Evolutionary conservation across 352 stramenopile genomes (phyloP), one percentile per base, ranked within the genome.

Genomic region (Phytopythium chamaehyphon): DNA sequence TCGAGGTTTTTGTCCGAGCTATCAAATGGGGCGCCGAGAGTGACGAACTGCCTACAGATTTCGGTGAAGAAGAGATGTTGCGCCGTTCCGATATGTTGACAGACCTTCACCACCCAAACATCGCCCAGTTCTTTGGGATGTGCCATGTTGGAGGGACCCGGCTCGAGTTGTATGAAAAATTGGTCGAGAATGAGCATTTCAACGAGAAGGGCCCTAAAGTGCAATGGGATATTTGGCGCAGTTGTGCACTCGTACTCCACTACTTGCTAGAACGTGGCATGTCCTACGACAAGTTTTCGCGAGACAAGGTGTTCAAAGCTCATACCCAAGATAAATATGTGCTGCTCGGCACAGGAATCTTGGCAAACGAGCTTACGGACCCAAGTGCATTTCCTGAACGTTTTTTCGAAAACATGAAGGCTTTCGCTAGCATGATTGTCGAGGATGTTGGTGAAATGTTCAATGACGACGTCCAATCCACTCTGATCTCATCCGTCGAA

Each of bases 91-190:
- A n/a, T n/a, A n/a, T n/a, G n/a, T n/a, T n/a, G n/a, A n/a, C n/a
- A n/a, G n/a, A n/a, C 21, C 44, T 68, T 16, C 61, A 60, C 12
- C 67, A 76, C 19, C 67, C 67, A n/a, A 48, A 76, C 21, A 46
- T 76, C 18, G 53, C 67, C 45, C 63, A 63, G 38, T 39, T 76
- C 2, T 76, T 66, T 23, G 63, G 63, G 15, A 64, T 54, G 1
- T 76, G 63, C 9, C 67, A 76, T 36, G 54, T 73, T 4, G 61
- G 67, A 16, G 51, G 52, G 9, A 4, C 6, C 12, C 37, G 37
- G 37, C 37, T 43, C 16, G 16, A 23, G 37, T 18, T 43, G 37
- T 21, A 16, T 18, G 37, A 43, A 24, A 62, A 35, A 10, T 56
- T 52, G 5, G 36, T 40, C 12, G 36, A 40, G 6, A 40, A n/a